Evolutionary conservation across 495 filamentous ascomycete genomes (phyloP), one percentile per base, ranked within the genome.

Genomic region (Elaphomyces granulatus): DNA sequence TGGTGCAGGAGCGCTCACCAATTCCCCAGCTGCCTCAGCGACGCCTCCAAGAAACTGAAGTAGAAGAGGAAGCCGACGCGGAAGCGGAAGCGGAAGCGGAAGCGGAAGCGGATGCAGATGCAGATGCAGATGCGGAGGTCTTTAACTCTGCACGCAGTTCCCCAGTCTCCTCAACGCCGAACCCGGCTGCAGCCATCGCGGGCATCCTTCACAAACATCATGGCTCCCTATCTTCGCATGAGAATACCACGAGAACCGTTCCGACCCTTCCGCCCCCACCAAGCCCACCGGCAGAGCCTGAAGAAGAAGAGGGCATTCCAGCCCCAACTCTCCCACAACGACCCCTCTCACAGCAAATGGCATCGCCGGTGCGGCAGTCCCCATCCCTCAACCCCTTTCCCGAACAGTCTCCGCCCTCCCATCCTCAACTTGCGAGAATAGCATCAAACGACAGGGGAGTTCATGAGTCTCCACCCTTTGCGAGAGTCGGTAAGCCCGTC

Each of bases 181-280:
- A 79, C 43, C 78, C 80, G 16, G 81, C 82, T 20, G 74, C 76
- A 37, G 77, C 80, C 8, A 66, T 86, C 14, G 82, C 82, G 18
- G 70, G 72, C 32, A 80, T 86, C 45, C 73, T 86, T 44, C 71
- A 80, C 50, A 55, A 76, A 48, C 61, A 65, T 40, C 58, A 66
- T 49, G 54, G 59, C 12, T 42, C 52, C 16, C 41, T 52, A 17
- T 44, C 42, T 18, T 47, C 42, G 15, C 42, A 53, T 18, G 53
- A 66, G 38, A 12, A 28, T 28, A 54, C 64, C 0, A 38, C 54
- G 8, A 43, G 55, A 50, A 56, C 54, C 18, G 50, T 55, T 38
- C 54, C 54, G 46, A 58, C 53, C 51, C 63, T 49, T 41, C 63
- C 54, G 42, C 66, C 56, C 45, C 59, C 47, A 51, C 65, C 44